Evolutionary conservation across 495 filamentous ascomycete species (phyloP).

Genomic region (Aspergillus kassunensis): DNA sequence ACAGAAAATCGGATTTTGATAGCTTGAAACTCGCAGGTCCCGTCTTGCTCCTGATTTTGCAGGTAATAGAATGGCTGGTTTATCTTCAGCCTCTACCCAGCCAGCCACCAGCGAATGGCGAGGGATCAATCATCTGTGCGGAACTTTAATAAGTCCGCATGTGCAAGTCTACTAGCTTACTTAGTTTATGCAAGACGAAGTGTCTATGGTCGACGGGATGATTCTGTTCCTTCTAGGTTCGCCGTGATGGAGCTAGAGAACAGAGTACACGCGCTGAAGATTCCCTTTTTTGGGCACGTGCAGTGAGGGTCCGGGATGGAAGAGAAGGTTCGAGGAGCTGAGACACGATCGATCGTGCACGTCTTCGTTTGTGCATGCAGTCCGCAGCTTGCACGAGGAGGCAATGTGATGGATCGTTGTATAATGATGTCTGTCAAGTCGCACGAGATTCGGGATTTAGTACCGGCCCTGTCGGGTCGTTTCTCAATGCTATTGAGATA

Average conservation of each 20-base stretch:
- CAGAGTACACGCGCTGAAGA: neutral
- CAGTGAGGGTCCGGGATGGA: neutral
- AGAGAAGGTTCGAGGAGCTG: neutral
- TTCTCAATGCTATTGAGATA: too few relatives aligned
- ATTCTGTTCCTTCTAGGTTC: neutral
- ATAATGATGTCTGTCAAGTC: neutral
- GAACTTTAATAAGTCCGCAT: slow-evolving; percentile 5
- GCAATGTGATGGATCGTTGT: slow-evolving; percentile 12
- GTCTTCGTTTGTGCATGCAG: slow-evolving; percentile 3
- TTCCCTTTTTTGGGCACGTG: neutral
- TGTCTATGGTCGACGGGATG: neutral
- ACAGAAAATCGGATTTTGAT: neutral
- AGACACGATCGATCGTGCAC: neutral
- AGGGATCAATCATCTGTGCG: slow-evolving; percentile 12
- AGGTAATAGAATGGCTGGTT: neutral
- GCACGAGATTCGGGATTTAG: neutral
- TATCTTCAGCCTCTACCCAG: slow-evolving; percentile 1
- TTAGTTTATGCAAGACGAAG: neutral
- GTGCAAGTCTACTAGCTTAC: slow-evolving; percentile 9
- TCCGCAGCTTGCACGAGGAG: slow-evolving; percentile 11
- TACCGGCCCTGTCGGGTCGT: neutral
- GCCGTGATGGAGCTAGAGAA: neutral
- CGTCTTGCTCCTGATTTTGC: neutral
- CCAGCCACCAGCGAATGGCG: slow-evolving; percentile 9
- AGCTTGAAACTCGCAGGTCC: neutral